Evolutionary conservation across 192 early-diverging fungal species (phyloP).

Genomic region (Gigaspora rosea): DNA sequence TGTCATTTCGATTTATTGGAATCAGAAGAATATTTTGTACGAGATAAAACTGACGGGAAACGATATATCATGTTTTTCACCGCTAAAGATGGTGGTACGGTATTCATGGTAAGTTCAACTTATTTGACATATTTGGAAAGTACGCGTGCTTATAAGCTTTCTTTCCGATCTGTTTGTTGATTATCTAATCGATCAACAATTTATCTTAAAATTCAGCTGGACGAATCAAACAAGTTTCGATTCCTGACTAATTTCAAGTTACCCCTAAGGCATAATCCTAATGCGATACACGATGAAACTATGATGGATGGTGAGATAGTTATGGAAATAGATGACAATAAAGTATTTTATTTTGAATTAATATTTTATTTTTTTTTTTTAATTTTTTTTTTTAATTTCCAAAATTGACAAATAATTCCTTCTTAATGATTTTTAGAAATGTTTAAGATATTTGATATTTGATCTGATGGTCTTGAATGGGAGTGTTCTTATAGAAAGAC

Average conservation of each 20-base stretch:
- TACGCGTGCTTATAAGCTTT: background rate
- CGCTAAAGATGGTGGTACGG: conserved; percentile 44
- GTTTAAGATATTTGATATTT: conserved; percentile 53
- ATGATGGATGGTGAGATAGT: conserved; percentile 77
- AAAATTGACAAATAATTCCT: background rate
- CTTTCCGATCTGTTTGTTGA: conserved; percentile 7
- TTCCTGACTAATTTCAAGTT: conserved; percentile 54
- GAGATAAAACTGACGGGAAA: conserved; percentile 54
- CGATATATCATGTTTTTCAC: conserved; percentile 47
- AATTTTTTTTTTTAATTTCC: background rate
- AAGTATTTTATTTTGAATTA: conserved; percentile 33
- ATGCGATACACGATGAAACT: conserved; percentile 56
- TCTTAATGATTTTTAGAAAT: conserved; percentile 34
- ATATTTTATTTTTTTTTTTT: background rate
- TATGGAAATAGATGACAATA: conserved; percentile 53
- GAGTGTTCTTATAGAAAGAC: conserved; percentile 47
- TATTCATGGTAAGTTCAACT: conserved; percentile 47
- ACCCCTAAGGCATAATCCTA: conserved; percentile 39
- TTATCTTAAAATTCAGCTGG: conserved; percentile 49
- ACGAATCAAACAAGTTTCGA: conserved; percentile 68
- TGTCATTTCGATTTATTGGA: conserved; percentile 48
- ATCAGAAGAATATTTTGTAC: conserved; percentile 62
- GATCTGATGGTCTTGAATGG: conserved; percentile 67
- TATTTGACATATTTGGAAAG: background rate
- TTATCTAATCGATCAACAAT: background rate